phyloP scores from a whole-genome alignment of 2,329 filamentous ascomycete genomes.

The Cladosporium sp. region DNA sequence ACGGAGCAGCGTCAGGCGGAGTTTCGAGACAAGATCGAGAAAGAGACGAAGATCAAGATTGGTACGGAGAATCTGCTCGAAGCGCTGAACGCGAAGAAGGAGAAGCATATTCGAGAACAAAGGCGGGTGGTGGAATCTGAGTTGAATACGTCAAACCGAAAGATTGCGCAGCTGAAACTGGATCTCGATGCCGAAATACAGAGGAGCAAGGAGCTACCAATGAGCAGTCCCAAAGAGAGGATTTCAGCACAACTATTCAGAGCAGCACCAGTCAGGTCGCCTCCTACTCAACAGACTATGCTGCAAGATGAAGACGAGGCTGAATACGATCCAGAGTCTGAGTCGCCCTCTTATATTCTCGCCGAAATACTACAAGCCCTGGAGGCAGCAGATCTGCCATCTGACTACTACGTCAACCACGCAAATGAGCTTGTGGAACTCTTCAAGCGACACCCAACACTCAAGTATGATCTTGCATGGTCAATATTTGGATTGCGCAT shows the following conservation, averaged over 20 bases:
- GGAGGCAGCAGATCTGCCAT: constrained; percentile 81
- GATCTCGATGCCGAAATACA: constrained; percentile 63
- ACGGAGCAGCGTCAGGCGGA: constrained; percentile 74
- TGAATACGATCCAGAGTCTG: constrained; percentile 67
- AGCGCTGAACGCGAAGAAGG: constrained; percentile 89
- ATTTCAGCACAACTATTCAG: constrained; percentile 59
- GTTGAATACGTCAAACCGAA: constrained; percentile 81
- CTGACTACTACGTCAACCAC: constrained; percentile 92
- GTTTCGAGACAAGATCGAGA: constrained; percentile 82
- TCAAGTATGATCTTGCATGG: constrained; percentile 98
- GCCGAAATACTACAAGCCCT: constrained; percentile 88
- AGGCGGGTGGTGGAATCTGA: constrained; percentile 69
- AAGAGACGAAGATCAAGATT: constrained; percentile 96
- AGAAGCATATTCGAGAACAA: constrained; percentile 83
- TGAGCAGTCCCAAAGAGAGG: constrained; percentile 47
- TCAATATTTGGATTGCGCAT: constrained; percentile 90
- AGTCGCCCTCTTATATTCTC: constrained; percentile 89
- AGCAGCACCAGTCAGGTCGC: constrained; percentile 56
- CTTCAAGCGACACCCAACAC: constrained; percentile 87
- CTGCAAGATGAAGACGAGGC: constrained; percentile 47
- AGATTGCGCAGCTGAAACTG: constrained; percentile 61
- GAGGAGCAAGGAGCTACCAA: constrained; percentile 58
- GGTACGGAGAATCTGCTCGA: constrained; percentile 98
- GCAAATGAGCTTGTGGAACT: constrained; percentile 92
- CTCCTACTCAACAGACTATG: constrained; percentile 43